Evolutionary conservation across 768 basidiomycete species (phyloP), one percentile per base, ranked within the genome.

Genomic region (Trametopsis cervina): DNA sequence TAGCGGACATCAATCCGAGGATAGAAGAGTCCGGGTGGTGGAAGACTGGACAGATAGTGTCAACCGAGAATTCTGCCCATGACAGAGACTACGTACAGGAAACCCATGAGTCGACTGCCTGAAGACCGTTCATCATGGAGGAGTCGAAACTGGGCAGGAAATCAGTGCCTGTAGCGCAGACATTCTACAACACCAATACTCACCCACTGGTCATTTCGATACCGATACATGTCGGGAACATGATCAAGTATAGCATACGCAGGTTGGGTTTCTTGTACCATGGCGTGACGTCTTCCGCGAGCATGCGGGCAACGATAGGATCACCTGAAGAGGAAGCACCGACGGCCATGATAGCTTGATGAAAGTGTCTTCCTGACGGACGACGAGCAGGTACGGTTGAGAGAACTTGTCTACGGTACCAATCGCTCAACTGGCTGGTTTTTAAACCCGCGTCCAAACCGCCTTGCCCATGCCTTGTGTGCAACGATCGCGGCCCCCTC

Each of bases 211-310:
- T 80, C 73, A 78, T 80, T 62, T 80, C 80, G 13, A 79, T 77
- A 20, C 78, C 78, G 23, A 80, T 72, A 51, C 77, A 77, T 33
- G 80, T 77, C 12, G 79, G 81, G 51, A 81, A 64, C 60, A 82
- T 68, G 42, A 81, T 40, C 21, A 83, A 49, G 60, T 83, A 83
- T 37, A 82, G 53, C 20, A 68, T 27, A 18, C 80, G 66, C 50
- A 84, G 63, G 53, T 83, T 83, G 1, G 68, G 78, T 54, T 83
- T 84, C 52, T 57, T 60, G 60, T 81, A 82, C 81, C 82, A 84
- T 35, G 79, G 76, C 4, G 67, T 69, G 33, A 65, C 66, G 59
- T 84, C 81, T 45, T 72, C 66, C 13, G 65, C 61, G 18, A 43
- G 47, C 36, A 55, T 25, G 21, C 54, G 54, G 25, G 47, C 42